These are phyloP conservation scores for Limtongozyma cylindracea DNA, from an alignment of 805 yeast genomes.

Conservation along the genomic window DNA sequence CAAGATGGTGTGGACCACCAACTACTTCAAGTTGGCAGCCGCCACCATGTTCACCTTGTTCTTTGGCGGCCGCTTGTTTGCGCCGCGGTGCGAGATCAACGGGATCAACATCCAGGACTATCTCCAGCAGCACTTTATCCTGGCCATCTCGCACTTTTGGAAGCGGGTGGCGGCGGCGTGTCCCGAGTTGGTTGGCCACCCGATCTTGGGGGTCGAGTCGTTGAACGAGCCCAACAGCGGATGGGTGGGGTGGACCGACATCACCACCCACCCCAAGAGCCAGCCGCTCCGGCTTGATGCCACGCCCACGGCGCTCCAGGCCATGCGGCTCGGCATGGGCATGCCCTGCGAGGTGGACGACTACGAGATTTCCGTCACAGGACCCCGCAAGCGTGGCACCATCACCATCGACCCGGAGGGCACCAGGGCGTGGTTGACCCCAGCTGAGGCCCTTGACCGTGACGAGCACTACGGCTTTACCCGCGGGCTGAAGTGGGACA, in stretches of 20 bases:
- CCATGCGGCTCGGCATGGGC: constrained; percentile 63
- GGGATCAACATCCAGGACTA: constrained; percentile 58
- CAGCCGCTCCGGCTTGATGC: constrained; percentile 57
- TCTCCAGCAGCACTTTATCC: constrained; percentile 35
- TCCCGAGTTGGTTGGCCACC: constrained; percentile 12
- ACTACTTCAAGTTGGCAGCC: constrained; percentile 52
- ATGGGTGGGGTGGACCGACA: constrained; percentile 32
- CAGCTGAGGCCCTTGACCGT: constrained; percentile 11
- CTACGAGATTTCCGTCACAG: constrained; percentile 48
- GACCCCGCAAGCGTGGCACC: constrained; percentile 44
- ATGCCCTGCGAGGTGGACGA: constrained; percentile 36
- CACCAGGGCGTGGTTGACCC: constrained; percentile 37
- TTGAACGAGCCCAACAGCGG: constrained; percentile 76
- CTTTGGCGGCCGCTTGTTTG: constrained; percentile 52
- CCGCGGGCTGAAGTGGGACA: constrained; percentile 37
- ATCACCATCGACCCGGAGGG: constrained; percentile 41
- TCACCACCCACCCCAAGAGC: constrained; percentile 24
- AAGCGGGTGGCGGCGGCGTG: constrained; percentile 4
- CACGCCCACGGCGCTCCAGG: constrained; percentile 60
- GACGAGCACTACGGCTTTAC: constrained; percentile 52
- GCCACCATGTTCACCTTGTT: constrained; percentile 70
- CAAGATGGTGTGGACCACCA: constrained; percentile 86
- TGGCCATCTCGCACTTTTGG: constrained; percentile 20
- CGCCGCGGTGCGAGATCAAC: constrained; percentile 52
- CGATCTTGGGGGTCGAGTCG: constrained; percentile 60